Percentiles rank a stretch among this genome's conserved stretches.
phyloP scores from a whole-genome alignment of 768 basidiomycete genomes.

The Tricholoma flavovirens region DNA sequence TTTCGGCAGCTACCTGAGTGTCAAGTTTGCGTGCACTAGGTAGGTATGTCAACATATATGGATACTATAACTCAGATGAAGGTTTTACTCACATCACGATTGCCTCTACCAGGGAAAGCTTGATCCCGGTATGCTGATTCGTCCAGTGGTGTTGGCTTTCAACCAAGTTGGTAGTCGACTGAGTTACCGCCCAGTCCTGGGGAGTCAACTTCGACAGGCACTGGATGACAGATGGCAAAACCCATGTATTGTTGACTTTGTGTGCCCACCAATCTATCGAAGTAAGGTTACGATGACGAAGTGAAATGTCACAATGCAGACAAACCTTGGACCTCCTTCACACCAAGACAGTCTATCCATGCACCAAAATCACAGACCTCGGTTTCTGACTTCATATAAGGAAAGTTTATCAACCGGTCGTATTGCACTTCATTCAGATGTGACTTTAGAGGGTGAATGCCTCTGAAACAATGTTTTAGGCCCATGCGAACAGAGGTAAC shows the following conservation, averaged over 20 bases:
- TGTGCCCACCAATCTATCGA: slow-evolving; percentile 21
- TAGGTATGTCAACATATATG: background rate
- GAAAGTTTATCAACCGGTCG: slow-evolving; percentile 11
- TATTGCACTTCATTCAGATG: slow-evolving; percentile 7
- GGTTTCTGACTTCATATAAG: slow-evolving; percentile 10
- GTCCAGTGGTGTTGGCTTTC: slow-evolving; percentile 19
- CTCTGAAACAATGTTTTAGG: slow-evolving; percentile 1
- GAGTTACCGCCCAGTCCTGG: slow-evolving; percentile 16
- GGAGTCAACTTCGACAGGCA: slow-evolving; percentile 13
- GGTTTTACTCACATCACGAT: background rate
- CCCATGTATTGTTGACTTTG: slow-evolving; percentile 19
- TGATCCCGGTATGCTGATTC: slow-evolving; percentile 14
- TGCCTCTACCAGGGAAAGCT: slow-evolving; percentile 15
- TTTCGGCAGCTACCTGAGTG: background rate
- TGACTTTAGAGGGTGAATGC: slow-evolving; percentile 5
- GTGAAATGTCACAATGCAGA: background rate
- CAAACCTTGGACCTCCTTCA: slow-evolving; percentile 12
- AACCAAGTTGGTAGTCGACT: slow-evolving; percentile 17
- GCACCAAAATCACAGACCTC: slow-evolving; percentile 6
- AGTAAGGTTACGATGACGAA: background rate
- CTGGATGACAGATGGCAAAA: slow-evolving; percentile 18
- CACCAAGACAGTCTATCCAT: background rate
- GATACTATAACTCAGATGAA: background rate
- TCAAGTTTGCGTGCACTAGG: background rate
- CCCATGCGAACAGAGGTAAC: too few species aligned